phyloP scores from a whole-genome alignment of 352 stramenopile species.

The Phytophthora pinifolia region DNA sequence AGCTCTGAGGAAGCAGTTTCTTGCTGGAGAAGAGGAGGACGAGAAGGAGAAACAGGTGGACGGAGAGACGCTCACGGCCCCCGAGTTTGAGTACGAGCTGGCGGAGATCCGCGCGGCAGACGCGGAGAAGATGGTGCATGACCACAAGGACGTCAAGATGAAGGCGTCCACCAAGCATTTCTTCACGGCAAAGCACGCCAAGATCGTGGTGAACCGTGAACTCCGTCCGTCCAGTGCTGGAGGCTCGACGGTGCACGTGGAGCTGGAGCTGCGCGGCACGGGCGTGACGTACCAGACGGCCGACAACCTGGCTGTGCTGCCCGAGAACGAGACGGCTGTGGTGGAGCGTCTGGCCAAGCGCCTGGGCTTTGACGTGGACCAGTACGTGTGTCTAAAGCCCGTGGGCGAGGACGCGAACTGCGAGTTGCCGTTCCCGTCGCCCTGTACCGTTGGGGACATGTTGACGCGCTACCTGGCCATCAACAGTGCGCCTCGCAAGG shows the following conservation, averaged over 20 bases:
- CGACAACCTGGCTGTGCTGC: slow-evolving; percentile 94
- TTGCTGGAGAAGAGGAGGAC: slow-evolving; percentile 32
- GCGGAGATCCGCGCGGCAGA: slow-evolving; percentile 41
- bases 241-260: slow-evolving; percentile 90
- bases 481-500: slow-evolving; percentile 88
- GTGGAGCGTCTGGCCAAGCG: slow-evolving; percentile 85
- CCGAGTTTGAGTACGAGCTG: slow-evolving; percentile 62
- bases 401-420: slow-evolving; percentile 45
- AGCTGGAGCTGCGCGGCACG: slow-evolving; percentile 85
- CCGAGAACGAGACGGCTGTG: slow-evolving; percentile 78
- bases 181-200: slow-evolving; percentile 81
- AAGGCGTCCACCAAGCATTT: slow-evolving; percentile 91
- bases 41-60: slow-evolving; percentile 15
- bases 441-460: slow-evolving; percentile 91
- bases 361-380: slow-evolving; percentile 91
- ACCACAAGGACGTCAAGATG: slow-evolving; percentile 40
- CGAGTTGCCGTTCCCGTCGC: slow-evolving; percentile 93
- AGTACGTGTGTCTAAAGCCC: slow-evolving; percentile 83
- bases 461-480: slow-evolving; percentile 94
- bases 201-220: slow-evolving; percentile 89
- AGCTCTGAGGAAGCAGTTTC: slow-evolving; percentile 60
- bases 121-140: slow-evolving; percentile 13
- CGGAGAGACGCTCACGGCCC: slow-evolving; percentile 28
- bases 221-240: slow-evolving; percentile 76
- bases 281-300: slow-evolving; percentile 91